Base-by-base conservation (phyloP, 768 basidiomycete genomes). In the Boletus barrowsii region DNA sequence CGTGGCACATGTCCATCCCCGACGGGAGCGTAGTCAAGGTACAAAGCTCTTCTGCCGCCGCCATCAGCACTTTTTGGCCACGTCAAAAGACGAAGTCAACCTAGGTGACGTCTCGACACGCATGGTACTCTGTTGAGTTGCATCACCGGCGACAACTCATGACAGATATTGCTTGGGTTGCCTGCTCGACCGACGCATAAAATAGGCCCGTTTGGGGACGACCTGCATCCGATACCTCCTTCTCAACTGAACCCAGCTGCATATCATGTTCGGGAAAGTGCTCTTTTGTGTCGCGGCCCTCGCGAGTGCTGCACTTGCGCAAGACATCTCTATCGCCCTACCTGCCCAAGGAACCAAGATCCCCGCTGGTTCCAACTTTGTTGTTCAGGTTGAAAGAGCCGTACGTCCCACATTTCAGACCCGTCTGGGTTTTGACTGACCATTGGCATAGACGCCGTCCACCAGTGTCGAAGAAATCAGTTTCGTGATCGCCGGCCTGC, bases 351-450 rank as follows among this genome's bases (percentile, higher is more conserved):
- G 70, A 6, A 54, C 70, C 3, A 49, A 59, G 14, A 63, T 83
- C 9, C 13, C 33, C 1, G 64, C 71, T 22, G 77, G 77, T 18
- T 51, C 62, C 2, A 53, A 54, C 15, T 24, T 81, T 30, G 64
- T 57, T 10, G 67, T 82, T 1, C 65, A 75, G 51, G 56, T 82
- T 10, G 72, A 75, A 44, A 68, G 69, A 50, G 70, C 72, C 4
- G 79, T 81, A 51, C 14, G 78, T 65, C 3, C 22, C n/a, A 30
- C 22, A 20, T 20, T 4, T 42, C 22, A 10, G 5, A 14, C 13
- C 4, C 13, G 33, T 11, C 33, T 13, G 33, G 14, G 33, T 35
- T 13, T 10, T 5, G 33, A 42, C 40, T 42, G n/a, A 41, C 32
- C 4, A 32, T 29, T 8, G 5, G 18, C 26, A 44, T 13, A 57